phyloP scores from a whole-genome alignment of 2,329 filamentous ascomycete species.

The Epichloe coenophiala region DNA sequence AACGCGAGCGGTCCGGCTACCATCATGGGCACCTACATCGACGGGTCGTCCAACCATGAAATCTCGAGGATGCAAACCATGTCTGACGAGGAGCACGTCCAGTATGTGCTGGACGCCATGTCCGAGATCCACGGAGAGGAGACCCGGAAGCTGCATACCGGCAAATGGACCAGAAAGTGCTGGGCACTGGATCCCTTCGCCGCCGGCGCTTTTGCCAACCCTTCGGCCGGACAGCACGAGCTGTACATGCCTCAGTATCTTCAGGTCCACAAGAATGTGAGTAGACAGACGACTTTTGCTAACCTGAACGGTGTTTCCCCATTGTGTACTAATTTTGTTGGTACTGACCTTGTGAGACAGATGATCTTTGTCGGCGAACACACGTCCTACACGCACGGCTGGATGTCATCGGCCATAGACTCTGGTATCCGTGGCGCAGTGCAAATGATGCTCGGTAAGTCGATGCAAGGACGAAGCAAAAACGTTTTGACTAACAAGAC shows the following conservation, averaged over 20 bases:
- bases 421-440: slow-evolving; percentile 51
- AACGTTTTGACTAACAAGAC: not conserved
- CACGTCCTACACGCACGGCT: slow-evolving; percentile 58
- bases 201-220: slow-evolving; percentile 48
- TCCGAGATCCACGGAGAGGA: slow-evolving; percentile 51
- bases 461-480: not conserved
- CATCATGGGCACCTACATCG: slow-evolving; percentile 46
- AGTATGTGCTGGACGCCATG: slow-evolving; percentile 51
- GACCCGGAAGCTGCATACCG: slow-evolving; percentile 48
- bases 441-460: slow-evolving; percentile 41
- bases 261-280: slow-evolving; percentile 45
- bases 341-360: slow-evolving; percentile 12
- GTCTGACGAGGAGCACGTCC: slow-evolving; percentile 47
- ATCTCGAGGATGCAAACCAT: slow-evolving; percentile 26
- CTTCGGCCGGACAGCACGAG: slow-evolving; percentile 51
- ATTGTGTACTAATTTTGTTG: not conserved
- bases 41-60: slow-evolving; percentile 24
- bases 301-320: not conserved
- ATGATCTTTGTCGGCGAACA: slow-evolving; percentile 60
- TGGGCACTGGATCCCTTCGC: slow-evolving; percentile 51
- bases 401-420: slow-evolving; percentile 55
- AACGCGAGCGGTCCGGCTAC: slow-evolving; percentile 50
- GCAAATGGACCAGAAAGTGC: slow-evolving; percentile 49
- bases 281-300: slow-evolving; percentile 5
- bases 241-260: slow-evolving; percentile 62